Evolutionary conservation across 139 green algal genomes (phyloP), one percentile per base, ranked within the genome.

Genomic region (Volvox africanus): DNA sequence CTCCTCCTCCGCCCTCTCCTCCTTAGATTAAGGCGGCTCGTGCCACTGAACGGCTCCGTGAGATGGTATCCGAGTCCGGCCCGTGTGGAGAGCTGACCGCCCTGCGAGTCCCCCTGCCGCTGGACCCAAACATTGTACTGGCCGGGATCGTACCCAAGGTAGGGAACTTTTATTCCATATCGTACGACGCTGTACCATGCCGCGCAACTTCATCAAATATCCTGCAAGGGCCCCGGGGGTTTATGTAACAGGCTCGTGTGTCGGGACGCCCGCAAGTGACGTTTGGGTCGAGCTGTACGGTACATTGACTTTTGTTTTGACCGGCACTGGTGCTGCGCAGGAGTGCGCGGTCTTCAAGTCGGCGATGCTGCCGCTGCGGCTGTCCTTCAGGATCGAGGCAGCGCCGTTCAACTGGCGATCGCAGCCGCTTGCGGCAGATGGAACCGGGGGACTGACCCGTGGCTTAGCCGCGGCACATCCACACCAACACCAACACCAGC

Each of bases 261-360:
- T 55, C 9, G 44, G 9, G 9, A 55, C 44, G 44, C 5, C 44
- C 44, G 44, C 44, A 14, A 55, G 44, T 55, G 44, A 55, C 5
- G 5, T 9, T 14, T 55, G 44, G 44, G 44, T 5, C 44, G 44
- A 14, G 5, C 44, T 55, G 44, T 55, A 55, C 44, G 44, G 44
- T 55, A 55, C 9, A 9, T 9, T 14, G 44, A 55, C n/a, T n/a
- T 55, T 55, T 55, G 44, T 55, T 55, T 5, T 55, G 44, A 55
- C 44, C 44, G 5, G 5, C 44, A 55, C 67, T 28, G 68, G 80
- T 26, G 65, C 22, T 12, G 37, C 93, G 9, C 82, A 88, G 26
- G 95, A 98, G 75, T 99, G 96, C 90, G 91, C 82, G 12, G 97
- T 99, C 37, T 99, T 99, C 96, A 99, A 99, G 91, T 97, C 92